Percentiles rank a stretch among this genome's conserved stretches.
Conservation (phyloP, 2,329 filamentous ascomycete genomes). For the Fusarium bactridioides region DNA sequence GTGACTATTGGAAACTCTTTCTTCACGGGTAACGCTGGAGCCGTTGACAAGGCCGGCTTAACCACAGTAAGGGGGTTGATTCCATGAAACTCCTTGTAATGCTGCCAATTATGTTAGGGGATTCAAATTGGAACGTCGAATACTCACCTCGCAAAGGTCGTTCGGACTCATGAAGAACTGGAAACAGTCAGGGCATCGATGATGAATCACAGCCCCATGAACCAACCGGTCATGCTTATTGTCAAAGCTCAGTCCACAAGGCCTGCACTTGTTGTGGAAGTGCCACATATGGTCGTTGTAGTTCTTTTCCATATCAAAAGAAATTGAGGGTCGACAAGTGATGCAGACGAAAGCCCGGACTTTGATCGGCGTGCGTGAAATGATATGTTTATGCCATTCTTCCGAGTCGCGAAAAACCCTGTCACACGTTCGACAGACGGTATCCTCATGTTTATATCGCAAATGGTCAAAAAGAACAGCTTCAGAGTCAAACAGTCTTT, state of each 20-base stretch:
- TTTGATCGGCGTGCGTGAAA: neutral
- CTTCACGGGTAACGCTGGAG: neutral
- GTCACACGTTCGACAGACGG: neutral
- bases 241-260: neutral
- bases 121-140: accelerated
- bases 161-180: neutral
- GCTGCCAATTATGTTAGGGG: neutral
- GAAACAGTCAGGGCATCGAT: neutral
- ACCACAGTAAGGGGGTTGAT: neutral
- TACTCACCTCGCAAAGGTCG: neutral
- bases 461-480: neutral
- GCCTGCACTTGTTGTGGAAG: neutral
- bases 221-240: neutral
- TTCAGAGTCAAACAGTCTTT: neutral
- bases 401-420: neutral
- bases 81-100: neutral
- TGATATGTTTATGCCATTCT: neutral
- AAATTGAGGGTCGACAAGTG: neutral
- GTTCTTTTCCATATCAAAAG: neutral
- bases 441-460: neutral
- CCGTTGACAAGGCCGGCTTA: neutral
- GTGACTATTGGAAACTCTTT: neutral
- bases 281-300: neutral
- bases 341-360: accelerated
- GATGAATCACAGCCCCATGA: neutral